Percentiles rank a stretch among this genome's conserved stretches.
These are phyloP conservation scores for Termitomyces bulborhizus DNA, from an alignment of 768 basidiomycete genomes.

Conservation along the genomic window DNA sequence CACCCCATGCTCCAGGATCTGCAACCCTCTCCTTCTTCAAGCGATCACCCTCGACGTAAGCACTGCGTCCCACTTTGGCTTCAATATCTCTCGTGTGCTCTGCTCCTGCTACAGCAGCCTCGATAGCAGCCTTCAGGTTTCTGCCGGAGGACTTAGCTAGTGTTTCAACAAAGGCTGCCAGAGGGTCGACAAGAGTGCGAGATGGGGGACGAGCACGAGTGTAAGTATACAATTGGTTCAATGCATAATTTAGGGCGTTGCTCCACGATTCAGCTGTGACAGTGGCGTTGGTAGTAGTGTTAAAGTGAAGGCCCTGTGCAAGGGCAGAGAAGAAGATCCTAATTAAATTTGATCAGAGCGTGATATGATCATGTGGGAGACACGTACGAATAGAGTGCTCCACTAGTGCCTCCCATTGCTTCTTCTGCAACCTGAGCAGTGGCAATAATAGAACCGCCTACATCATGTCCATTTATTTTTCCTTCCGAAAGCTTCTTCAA, in stretches of 20 bases:
- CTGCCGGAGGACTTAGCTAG: slow-evolving; percentile 21
- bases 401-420: slow-evolving; percentile 88
- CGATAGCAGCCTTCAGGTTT: slow-evolving; percentile 47
- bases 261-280: slow-evolving; percentile 57
- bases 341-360: slow-evolving; percentile 1
- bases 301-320: slow-evolving; percentile 60
- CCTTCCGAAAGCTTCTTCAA: slow-evolving; percentile 51
- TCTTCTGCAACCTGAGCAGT: slow-evolving; percentile 77
- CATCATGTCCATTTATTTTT: slow-evolving; percentile 53
- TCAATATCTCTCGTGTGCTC: slow-evolving; percentile 68
- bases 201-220: slow-evolving; percentile 87
- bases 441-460: slow-evolving; percentile 56
- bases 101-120: slow-evolving; percentile 58
- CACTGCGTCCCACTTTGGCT: slow-evolving; percentile 85
- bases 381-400: slow-evolving; percentile 84
- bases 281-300: slow-evolving; percentile 18
- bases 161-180: slow-evolving; percentile 65
- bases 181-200: slow-evolving; percentile 89
- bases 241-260: slow-evolving; percentile 48
- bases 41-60: slow-evolving; percentile 72
- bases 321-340: slow-evolving; percentile 92
- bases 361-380: neutral
- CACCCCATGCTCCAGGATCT: slow-evolving; percentile 92
- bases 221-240: slow-evolving; percentile 67
- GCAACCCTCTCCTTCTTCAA: slow-evolving; percentile 58